Base-by-base conservation (phyloP, 495 filamentous ascomycete genomes). In the Physcia stellaris region DNA sequence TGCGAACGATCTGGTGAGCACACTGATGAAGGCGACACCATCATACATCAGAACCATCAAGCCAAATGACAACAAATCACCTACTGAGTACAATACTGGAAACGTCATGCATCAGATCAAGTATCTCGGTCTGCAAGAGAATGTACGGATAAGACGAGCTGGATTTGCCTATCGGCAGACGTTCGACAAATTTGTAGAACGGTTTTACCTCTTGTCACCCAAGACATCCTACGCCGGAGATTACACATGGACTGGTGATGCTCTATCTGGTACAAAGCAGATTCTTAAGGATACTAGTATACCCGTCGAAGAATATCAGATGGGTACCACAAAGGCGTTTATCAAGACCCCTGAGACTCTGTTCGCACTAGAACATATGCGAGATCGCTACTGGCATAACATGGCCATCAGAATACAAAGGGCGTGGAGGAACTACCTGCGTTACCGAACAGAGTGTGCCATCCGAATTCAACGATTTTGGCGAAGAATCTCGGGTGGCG, bases 31-130 rank as follows among this genome's bases (percentile, higher is more conserved):
- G 58, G 85, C 85, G 17, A 77, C 86, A 38, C 92, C 92, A 2
- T 93, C 85, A 0, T 99, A 99, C 53, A 99, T 99, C 53, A 82
- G 92, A 49, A 99, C 92, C 3, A 99, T 99, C 60, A 99, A 99
- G 57, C 92, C 92, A 4, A 99, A 99, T 59, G 92, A 99, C 50
- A 96, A 94, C 63, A 96, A 96, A 58, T 88, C 84, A 7, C 80
- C 86, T 0, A 73, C 71, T 16, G 90, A 99, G 56, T 99, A 94
- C 55, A 94, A 92, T 46, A 68, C 64, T 9, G 75, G 76, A 19
- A 95, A 94, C 51, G 92, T 96, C 24, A 67, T 96, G 45, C 92
- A 99, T 70, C 92, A 99, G 58, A 92, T 99, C 71, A 96, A 99
- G 51, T 99, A 99, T 53, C 80, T 99, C 12, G 92, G 92, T 71